Evolutionary conservation across 2,329 filamentous ascomycete genomes (phyloP).

Genomic region (Cladosporium halotolerans): DNA sequence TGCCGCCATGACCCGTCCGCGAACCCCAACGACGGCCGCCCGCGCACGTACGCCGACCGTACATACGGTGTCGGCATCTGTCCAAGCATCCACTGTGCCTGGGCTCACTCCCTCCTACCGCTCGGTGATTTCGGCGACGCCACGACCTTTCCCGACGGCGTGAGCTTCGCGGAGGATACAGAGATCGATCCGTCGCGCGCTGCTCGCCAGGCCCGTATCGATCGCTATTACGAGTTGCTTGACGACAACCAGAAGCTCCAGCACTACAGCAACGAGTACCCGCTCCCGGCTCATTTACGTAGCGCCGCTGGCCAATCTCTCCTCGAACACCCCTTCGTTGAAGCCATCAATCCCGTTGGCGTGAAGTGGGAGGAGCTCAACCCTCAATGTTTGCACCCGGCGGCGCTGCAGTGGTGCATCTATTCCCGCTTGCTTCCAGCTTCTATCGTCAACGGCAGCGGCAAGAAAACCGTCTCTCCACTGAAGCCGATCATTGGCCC

Average conservation of each 20-base stretch:
- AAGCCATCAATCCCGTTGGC: not conserved
- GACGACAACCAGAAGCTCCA: slow-evolving; percentile 14
- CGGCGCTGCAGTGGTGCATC: slow-evolving; percentile 4
- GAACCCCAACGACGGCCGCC: slow-evolving; percentile 6
- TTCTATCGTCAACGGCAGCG: not conserved
- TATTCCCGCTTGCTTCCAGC: not conserved
- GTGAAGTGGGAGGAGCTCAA: slow-evolving; percentile 15
- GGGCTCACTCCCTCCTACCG: not conserved
- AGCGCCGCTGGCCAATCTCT: not conserved
- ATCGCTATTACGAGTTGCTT: slow-evolving; percentile 12
- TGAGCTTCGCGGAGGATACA: slow-evolving; percentile 23
- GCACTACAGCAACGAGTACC: slow-evolving; percentile 3
- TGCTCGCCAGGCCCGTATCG: slow-evolving; percentile 14
- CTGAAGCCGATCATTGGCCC: not conserved
- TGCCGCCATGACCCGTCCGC: slow-evolving; percentile 10
- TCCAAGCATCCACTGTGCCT: slow-evolving; percentile 13
- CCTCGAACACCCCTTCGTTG: not conserved
- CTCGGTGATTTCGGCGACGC: slow-evolving; percentile 10
- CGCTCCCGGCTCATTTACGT: slow-evolving; percentile 2
- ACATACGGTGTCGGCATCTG: slow-evolving; percentile 16
- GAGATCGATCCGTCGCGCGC: slow-evolving; percentile 11
- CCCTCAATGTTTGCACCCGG: slow-evolving; percentile 10
- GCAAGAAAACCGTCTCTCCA: not conserved
- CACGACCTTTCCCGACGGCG: slow-evolving; percentile 23
- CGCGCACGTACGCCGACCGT: not conserved